These are phyloP conservation scores for Ceratobasidium sp. DNA, from an alignment of 1,284 basidiomycete species.

Conservation along the genomic window DNA sequence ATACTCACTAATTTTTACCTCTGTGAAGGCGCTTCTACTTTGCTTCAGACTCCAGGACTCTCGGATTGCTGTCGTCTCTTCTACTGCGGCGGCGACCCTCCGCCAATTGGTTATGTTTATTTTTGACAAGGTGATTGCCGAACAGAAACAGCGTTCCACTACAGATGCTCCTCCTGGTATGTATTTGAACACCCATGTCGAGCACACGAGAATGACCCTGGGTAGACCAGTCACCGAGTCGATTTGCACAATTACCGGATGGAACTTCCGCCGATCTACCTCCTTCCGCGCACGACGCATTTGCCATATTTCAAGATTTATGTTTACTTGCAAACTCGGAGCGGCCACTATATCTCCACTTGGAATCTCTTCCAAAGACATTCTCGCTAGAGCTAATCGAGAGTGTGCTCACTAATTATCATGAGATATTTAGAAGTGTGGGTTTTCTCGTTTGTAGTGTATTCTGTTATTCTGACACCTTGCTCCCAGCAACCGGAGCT, in stretches of 20 bases:
- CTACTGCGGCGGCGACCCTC: slow-evolving; percentile 95
- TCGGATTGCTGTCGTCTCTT: slow-evolving; percentile 94
- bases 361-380: slow-evolving; percentile 90
- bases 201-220: slow-evolving; percentile 45
- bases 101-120: slow-evolving; percentile 98
- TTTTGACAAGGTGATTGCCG: slow-evolving; percentile 94
- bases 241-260: slow-evolving; percentile 71
- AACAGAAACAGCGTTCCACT: slow-evolving; percentile 55
- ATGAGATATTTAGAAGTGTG: slow-evolving; percentile 86
- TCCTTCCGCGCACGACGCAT: slow-evolving; percentile 88
- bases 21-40: slow-evolving; percentile 80
- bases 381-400: slow-evolving; percentile 97
- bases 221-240: slow-evolving; percentile 28
- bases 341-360: slow-evolving; percentile 84
- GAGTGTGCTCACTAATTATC: slow-evolving; percentile 96
- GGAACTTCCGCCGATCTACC: slow-evolving; percentile 73
- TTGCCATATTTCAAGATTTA: slow-evolving; percentile 88
- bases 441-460: slow-evolving; percentile 48
- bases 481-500: slow-evolving; percentile 80
- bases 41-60: slow-evolving; percentile 97
- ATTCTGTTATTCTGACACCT: slow-evolving; percentile 12
- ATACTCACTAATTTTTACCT: not conserved
- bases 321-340: slow-evolving; percentile 90
- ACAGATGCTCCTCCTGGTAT: slow-evolving; percentile 45
- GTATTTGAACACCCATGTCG: slow-evolving; percentile 52